A percentile compares a stretch with the other conserved stretches of the same genome.
phyloP scores from a whole-genome alignment of 768 basidiomycete genomes.

The Pulveroboletus sp. region DNA sequence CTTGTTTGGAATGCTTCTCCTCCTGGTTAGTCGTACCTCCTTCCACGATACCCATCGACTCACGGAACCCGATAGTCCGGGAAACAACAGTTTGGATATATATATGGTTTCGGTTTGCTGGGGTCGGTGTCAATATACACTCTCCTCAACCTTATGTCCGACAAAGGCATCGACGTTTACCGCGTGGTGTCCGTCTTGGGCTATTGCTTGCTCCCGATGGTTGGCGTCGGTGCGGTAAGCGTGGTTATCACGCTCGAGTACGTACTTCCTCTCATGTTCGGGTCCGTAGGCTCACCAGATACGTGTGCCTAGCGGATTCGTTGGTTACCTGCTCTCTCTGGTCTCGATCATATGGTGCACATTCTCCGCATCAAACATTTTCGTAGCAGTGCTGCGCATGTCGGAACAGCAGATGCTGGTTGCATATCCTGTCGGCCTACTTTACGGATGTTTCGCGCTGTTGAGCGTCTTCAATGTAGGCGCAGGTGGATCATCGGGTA shows the following conservation, averaged over 20 bases:
- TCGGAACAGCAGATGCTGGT: slow-evolving; percentile 92
- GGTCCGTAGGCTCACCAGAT: slow-evolving; percentile 1
- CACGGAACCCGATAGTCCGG: slow-evolving; percentile 63
- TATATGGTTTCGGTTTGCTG: slow-evolving; percentile 96
- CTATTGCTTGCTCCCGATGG: slow-evolving; percentile 96
- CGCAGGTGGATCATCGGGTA: slow-evolving; percentile 29
- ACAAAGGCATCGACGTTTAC: slow-evolving; percentile 92
- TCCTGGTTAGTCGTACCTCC: slow-evolving; percentile 63
- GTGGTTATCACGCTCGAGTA: slow-evolving; percentile 87
- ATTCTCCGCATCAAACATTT: slow-evolving; percentile 91
- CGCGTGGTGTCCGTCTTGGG: slow-evolving; percentile 92
- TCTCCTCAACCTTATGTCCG: slow-evolving; percentile 95
- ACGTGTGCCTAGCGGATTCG: slow-evolving; percentile 51
- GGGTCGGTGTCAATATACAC: slow-evolving; percentile 90
- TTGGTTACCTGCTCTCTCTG: slow-evolving; percentile 81
- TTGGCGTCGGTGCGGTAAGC: slow-evolving; percentile 85
- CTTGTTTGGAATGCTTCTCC: slow-evolving; percentile 87
- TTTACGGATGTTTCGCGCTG: slow-evolving; percentile 93
- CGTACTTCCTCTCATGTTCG: slow-evolving; percentile 31
- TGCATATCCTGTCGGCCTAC: slow-evolving; percentile 90
- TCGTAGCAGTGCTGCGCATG: slow-evolving; percentile 93
- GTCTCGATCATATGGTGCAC: slow-evolving; percentile 95
- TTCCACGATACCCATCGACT: not conserved
- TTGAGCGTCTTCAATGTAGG: slow-evolving; percentile 83
- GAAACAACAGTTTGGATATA: slow-evolving; percentile 97